Conservation (phyloP, 2,329 filamentous ascomycete genomes). For the Aspergillus calidoustus region DNA sequence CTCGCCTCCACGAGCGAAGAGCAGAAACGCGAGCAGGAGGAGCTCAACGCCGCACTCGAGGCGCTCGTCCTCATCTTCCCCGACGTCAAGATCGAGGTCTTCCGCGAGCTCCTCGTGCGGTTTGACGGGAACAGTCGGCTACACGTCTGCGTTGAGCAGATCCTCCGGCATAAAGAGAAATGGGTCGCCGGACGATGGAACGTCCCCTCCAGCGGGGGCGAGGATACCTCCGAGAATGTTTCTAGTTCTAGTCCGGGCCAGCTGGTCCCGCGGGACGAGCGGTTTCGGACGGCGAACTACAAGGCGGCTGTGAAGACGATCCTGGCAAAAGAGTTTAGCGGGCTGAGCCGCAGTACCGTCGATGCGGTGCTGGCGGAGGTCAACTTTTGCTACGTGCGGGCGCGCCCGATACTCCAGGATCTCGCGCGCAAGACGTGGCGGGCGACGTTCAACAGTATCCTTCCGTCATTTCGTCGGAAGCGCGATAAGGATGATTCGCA, state of each 20-base stretch:
- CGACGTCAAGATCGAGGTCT: slow-evolving; percentile 52
- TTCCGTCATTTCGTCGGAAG: slow-evolving; percentile 48
- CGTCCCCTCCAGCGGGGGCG: slow-evolving; percentile 32
- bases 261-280: slow-evolving; percentile 45
- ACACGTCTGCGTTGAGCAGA: slow-evolving; percentile 53
- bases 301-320: slow-evolving; percentile 44
- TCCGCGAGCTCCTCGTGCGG: slow-evolving; percentile 51
- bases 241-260: slow-evolving; percentile 12
- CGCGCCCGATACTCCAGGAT: slow-evolving; percentile 49
- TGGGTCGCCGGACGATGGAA: slow-evolving; percentile 55
- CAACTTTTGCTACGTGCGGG: slow-evolving; percentile 51
- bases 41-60: slow-evolving; percentile 48
- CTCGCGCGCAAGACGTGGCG: slow-evolving; percentile 52
- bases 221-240: slow-evolving; percentile 8
- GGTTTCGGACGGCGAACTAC: slow-evolving; percentile 50
- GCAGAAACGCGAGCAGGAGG: slow-evolving; percentile 40
- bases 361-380: slow-evolving; percentile 54
- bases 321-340: slow-evolving; percentile 50
- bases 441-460: slow-evolving; percentile 47
- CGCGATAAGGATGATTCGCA: slow-evolving; percentile 43
- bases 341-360: slow-evolving; percentile 49
- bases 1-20: slow-evolving; percentile 31
- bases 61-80: slow-evolving; percentile 51
- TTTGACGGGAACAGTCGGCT: slow-evolving; percentile 54
- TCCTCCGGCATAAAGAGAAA: slow-evolving; percentile 50